Conservation (phyloP, 148 eudicot genomes). For the Rhododendron ferrugineum region DNA sequence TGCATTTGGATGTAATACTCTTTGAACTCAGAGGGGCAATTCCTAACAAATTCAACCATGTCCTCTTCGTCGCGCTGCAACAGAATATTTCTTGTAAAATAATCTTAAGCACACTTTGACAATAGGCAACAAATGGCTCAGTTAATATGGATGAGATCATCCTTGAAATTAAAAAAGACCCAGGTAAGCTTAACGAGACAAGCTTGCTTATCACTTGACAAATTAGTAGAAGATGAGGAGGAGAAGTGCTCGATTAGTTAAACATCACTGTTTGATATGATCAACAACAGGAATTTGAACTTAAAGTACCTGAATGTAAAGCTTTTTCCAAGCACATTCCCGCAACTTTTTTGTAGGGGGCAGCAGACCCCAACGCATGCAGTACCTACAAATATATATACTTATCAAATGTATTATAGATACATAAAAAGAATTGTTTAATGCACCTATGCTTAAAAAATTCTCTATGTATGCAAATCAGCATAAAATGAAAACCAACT, state of each 20-base stretch:
- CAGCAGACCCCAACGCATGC: slow-evolving; percentile 85
- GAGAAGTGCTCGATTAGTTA: background rate
- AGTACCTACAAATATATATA: slow-evolving; percentile 43
- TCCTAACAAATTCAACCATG: slow-evolving; percentile 68
- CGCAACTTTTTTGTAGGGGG: slow-evolving; percentile 55
- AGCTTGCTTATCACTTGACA: background rate
- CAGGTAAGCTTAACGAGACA: background rate
- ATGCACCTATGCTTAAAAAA: background rate
- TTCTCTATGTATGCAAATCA: background rate
- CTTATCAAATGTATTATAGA: background rate
- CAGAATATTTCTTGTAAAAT: background rate
- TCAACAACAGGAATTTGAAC: slow-evolving; percentile 1
- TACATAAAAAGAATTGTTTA: background rate
- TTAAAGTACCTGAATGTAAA: slow-evolving; percentile 64
- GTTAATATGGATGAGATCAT: background rate
- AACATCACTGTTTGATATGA: background rate
- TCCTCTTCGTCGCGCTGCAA: slow-evolving; percentile 94
- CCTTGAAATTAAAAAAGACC: background rate
- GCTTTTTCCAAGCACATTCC: slow-evolving; percentile 90
- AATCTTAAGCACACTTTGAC: background rate
- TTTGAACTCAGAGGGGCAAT: slow-evolving; percentile 81
- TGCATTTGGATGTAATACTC: slow-evolving; percentile 97
- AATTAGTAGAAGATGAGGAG: background rate
- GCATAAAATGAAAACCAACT: background rate
- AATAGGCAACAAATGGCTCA: background rate